Percentiles rank a stretch among this genome's conserved stretches.
Conservation (phyloP, 331 rosid genomes). For the Malus hybrid region DNA sequence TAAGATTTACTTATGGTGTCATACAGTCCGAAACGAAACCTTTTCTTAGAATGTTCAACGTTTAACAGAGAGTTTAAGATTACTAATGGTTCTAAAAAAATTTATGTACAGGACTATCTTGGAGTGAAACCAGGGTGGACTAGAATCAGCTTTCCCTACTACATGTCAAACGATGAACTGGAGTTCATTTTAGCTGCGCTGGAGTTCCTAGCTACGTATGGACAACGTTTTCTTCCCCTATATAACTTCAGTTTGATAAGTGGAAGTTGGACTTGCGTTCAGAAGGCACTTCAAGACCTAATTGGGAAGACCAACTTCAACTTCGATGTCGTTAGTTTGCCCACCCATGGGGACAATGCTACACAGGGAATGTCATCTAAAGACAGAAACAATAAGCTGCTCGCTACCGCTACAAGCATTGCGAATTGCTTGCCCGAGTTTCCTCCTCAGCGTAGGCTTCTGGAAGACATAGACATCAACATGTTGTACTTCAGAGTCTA, state of each 20-base stretch:
- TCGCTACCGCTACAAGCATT: slow-evolving; percentile 29
- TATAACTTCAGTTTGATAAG: slow-evolving; percentile 28
- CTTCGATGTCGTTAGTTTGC: background rate
- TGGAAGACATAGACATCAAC: slow-evolving; percentile 27
- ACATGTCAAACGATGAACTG: slow-evolving; percentile 33
- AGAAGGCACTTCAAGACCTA: slow-evolving; percentile 20
- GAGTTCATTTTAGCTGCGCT: slow-evolving; percentile 47
- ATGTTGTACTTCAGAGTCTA: slow-evolving; percentile 40
- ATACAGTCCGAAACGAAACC: background rate
- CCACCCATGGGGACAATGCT: background rate
- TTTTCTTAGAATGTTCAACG: background rate
- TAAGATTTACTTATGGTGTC: background rate
- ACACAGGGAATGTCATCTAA: background rate
- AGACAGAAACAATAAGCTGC: background rate
- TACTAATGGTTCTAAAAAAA: no score
- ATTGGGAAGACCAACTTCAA: background rate
- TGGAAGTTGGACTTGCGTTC: slow-evolving; percentile 37
- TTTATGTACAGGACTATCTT: slow-evolving; percentile 44
- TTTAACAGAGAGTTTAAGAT: no score
- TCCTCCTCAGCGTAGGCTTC: slow-evolving; percentile 39
- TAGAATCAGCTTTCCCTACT: slow-evolving; percentile 54
- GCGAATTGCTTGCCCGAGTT: slow-evolving; percentile 52
- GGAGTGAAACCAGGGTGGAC: slow-evolving; percentile 95
- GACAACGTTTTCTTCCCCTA: slow-evolving; percentile 45
- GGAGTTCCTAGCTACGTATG: slow-evolving; percentile 41